Base-by-base conservation (phyloP, 768 basidiomycete genomes). In the Naematelia encephala region DNA sequence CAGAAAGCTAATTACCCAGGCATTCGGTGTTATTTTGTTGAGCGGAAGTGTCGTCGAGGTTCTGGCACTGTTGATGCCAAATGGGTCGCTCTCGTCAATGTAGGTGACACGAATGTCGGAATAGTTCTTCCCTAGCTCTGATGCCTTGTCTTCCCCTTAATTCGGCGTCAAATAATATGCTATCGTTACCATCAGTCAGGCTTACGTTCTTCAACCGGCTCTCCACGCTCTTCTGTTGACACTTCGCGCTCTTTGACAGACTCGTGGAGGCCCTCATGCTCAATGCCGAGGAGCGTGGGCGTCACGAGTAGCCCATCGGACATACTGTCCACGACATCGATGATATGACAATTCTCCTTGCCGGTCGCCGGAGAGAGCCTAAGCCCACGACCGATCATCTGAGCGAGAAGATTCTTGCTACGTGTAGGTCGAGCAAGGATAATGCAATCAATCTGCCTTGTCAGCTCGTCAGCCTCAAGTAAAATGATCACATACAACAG, bases 331-430 rank as follows among this genome's bases (percentile, higher is more conserved):
- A 92, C 90, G 62, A 96, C 88, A 73, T 98, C 93, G 62, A 98
- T 88, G 58, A 97, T 85, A 12, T 83, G 85, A 74, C 93, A 97
- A 70, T 94, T 85, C 46, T 73, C 64, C 76, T 98, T 98, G 52
- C 85, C 88, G 0, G 89, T 91, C 5, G 72, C 72, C 8, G 89
- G 88, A 1, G 89, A 92, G 27, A 88, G 82, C 59, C 93, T 82
- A 84, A 97, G 88, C 23, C 93, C 93, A 57, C 93, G 83, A 2
- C 93, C 93, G 59, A 97, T 90, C 91, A 97, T 96, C 69, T 98
- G 93, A 16, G 89, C 84, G 70, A 92, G 91, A 11, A 94, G 77
- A 72, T 94, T 97, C 29, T 85, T 82, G 12, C 91, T 94, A 23
- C 88, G 83, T 1, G 93, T 97, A 16, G 93, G 93, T 19, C 90